Conservation (phyloP, 306 rosid genomes). For the Psophocarpus tetragonolobus region DNA sequence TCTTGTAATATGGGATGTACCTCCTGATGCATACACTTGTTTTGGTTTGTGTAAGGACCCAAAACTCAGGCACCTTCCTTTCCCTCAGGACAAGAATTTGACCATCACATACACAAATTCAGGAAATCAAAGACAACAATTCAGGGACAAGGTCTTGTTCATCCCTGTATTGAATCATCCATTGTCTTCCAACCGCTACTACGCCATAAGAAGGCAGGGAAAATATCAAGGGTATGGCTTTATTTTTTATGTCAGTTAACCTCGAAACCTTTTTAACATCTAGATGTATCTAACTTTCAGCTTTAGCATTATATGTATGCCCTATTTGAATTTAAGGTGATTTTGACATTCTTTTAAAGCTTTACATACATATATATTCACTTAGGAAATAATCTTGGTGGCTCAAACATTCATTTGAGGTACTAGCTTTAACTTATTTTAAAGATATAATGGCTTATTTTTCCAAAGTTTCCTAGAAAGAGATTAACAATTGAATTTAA, state of each 20-base stretch:
- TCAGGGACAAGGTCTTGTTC: slow-evolving; percentile 38
- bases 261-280: background rate
- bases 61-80: slow-evolving; percentile 29
- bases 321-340: background rate
- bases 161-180: slow-evolving; percentile 65
- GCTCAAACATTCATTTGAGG: background rate
- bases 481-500: no score
- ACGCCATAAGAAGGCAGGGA: slow-evolving; percentile 48
- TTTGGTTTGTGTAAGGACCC: slow-evolving; percentile 28
- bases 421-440: no score
- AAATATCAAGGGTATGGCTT: slow-evolving; percentile 26
- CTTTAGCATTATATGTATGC: background rate
- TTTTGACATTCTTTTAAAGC: background rate
- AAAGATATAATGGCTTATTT: background rate
- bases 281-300: background rate
- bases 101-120: background rate
- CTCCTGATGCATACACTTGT: slow-evolving; percentile 16
- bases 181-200: slow-evolving; percentile 51
- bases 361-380: background rate
- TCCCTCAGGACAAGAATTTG: slow-evolving; percentile 46
- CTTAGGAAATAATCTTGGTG: background rate
- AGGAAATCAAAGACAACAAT: background rate
- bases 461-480: no score
- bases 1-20: slow-evolving; percentile 36
- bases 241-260: background rate